These are phyloP conservation scores for Tetrastigma voinierianum DNA, from an alignment of 164 flowering plant species.

Conservation along the genomic window DNA sequence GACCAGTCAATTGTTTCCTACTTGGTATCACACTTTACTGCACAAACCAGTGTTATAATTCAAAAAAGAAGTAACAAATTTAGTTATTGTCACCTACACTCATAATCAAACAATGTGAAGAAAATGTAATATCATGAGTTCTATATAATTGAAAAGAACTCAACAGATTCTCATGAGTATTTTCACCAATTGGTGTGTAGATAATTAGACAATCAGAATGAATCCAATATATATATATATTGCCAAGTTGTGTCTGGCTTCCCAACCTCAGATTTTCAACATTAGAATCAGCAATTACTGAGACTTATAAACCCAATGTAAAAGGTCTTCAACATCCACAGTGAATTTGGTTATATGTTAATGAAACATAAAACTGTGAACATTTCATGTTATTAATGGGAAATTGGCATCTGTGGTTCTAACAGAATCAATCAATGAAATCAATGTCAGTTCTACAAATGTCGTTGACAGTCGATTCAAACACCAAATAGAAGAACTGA, in stretches of 20 bases:
- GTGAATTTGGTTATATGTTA: neutral
- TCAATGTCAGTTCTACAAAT: conserved; percentile 85
- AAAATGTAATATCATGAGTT: neutral
- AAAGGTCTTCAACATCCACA: neutral
- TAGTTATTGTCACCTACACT: too few species aligned
- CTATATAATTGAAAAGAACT: neutral
- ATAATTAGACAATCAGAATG: too few species aligned
- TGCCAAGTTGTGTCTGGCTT: too few species aligned
- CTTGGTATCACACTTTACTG: too few species aligned
- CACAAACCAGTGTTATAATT: too few species aligned
- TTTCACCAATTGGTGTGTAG: neutral
- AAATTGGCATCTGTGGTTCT: conserved; percentile 78
- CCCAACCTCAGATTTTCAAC: too few species aligned
- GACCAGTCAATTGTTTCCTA: too few species aligned
- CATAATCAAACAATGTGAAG: too few species aligned
- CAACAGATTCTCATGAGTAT: neutral
- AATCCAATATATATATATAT: neutral
- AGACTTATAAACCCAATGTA: neutral
- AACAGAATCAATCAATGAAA: conserved; percentile 64
- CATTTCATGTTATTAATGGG: conserved; percentile 32
- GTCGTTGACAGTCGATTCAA: conserved; percentile 69
- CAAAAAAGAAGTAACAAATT: too few species aligned
- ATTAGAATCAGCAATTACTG: neutral
- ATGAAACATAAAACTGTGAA: neutral
- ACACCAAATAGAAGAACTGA: conserved; percentile 9